Evolutionary conservation across 2,329 filamentous ascomycete genomes (phyloP), one percentile per base, ranked within the genome.

Genomic region (Amylocarpus encephaloides): DNA sequence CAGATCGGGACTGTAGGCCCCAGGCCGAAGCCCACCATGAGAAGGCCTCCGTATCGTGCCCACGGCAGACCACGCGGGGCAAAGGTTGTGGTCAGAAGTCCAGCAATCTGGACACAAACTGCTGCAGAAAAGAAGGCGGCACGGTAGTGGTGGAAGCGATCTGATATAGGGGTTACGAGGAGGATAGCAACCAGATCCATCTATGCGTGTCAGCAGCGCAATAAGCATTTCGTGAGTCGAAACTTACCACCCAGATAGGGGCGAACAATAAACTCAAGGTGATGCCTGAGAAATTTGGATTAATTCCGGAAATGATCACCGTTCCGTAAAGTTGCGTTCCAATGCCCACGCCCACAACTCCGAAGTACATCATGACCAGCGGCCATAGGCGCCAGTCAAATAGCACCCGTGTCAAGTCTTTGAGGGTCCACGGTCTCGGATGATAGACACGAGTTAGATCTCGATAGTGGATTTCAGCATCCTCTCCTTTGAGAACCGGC

Each of bases 351-450:
- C 90, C 90, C 1, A 95, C 90, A 2, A 95, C 90, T 16, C 90
- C 90, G 70, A 95, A 95, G 70, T 95, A 95, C 90, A 95, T 95
- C 47, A 95, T 64, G 1, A 85, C 77, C 58, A 95, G 69, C 1
- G 90, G 90, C 86, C 88, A 95, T 15, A 95, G 74, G 2, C 89
- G 80, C 90, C 89, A 95, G 68, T 95, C 90, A 33, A 86, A 74
- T 29, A 95, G 70, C 1, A 94, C 86, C 19, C 73, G 71, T 19
- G 73, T 71, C 1, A 95, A 73, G 58, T 95, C 88, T 48, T 72
- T 79, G 54, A 87, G 58, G 1, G 74, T 83, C 90, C 90, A 95
- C 3, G 80, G 75, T 1, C 81, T 76, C 12, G 80, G 73, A 61
- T 90, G 83, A 66, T 95, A 95, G 0, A 93, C 88, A 48, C 88